Base-by-base conservation (phyloP, 140 eudicot species). In the Stevia rebaudiana region DNA sequence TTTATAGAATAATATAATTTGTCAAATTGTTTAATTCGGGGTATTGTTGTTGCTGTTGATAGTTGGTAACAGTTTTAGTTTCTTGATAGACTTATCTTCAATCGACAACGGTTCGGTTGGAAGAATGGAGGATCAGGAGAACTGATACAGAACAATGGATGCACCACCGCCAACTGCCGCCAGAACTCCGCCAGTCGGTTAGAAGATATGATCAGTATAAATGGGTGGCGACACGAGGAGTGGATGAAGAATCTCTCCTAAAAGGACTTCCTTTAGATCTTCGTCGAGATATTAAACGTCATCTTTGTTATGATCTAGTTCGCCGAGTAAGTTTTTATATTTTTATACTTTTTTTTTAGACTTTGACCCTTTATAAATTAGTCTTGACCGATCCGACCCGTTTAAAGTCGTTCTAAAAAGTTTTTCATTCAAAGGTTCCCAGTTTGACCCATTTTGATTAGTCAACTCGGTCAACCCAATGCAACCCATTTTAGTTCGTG, bases 161-260 rank as follows among this genome's bases (percentile, higher is more conserved):
- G 97, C 95, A 65, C 53, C 97, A 89, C 63, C 80, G 97, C 61
- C 95, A 89, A 70, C 80, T 89, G 63, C 95, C 95, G 11, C 89
- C 72, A 15, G 88, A 89, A 47, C 71, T 89, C 50, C 83, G 86
- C 48, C 84, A 79, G 65, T 80, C 95, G 0, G 88, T 89, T 4
- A 65, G 97, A 43, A 83, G 84, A 61, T 89, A 89, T 9, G 97
- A 86, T 68, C 95, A 83, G 43, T 89, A 86, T 48, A 89, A 83
- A 71, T 89, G 97, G 97, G 83, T 86, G 25, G 97, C 97, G 1
- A 89, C 97, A 3, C 80, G 95, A 49, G 97, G 97, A 47, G 95
- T 89, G 65, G 84, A 89, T 35, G 97, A 89, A 76, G 97, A 83
- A 65, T 64, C 80, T 48, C 79, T 89, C 36, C 88, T 89, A 57